Evolutionary conservation across 805 yeast genomes (phyloP).

Genomic region (Candida pini): DNA sequence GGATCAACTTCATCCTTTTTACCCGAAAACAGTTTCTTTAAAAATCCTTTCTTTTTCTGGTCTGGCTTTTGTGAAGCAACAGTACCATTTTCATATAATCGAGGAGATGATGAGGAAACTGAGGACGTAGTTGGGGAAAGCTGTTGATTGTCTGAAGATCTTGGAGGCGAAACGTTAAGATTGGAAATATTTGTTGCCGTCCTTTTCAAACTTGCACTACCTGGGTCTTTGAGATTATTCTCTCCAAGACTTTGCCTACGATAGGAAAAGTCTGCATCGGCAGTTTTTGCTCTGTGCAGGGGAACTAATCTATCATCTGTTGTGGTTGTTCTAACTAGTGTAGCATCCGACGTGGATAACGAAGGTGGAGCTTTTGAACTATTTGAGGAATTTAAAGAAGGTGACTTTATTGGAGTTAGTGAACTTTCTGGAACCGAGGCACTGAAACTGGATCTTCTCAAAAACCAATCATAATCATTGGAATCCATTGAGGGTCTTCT

Average conservation of each 20-base stretch:
- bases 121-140: background rate
- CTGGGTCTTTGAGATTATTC: no score
- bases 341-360: slow-evolving; percentile 14
- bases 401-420: slow-evolving; percentile 21
- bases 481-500: slow-evolving; percentile 16
- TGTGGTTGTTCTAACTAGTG: slow-evolving; percentile 1
- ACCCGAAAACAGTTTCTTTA: slow-evolving; percentile 21
- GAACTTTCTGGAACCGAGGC: slow-evolving; percentile 3
- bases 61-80: slow-evolving; percentile 2
- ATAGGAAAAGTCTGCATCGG: no score
- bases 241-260: no score
- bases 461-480: slow-evolving; percentile 28
- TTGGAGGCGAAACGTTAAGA: slow-evolving; percentile 6
- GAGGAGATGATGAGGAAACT: background rate
- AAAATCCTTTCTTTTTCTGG: slow-evolving; percentile 18
- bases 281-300: slow-evolving; percentile 20
- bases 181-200: slow-evolving; percentile 26
- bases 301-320: slow-evolving; percentile 9
- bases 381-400: slow-evolving; percentile 19
- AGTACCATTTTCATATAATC: background rate
- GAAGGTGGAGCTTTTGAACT: slow-evolving; percentile 25
- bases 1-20: slow-evolving; percentile 12
- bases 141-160: background rate
- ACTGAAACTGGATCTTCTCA: slow-evolving; percentile 16
- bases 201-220: slow-evolving; percentile 12